Evolutionary conservation across 306 rosid genomes (phyloP), one percentile per base, ranked within the genome.

Genomic region (Cyclanthera cordifolia): DNA sequence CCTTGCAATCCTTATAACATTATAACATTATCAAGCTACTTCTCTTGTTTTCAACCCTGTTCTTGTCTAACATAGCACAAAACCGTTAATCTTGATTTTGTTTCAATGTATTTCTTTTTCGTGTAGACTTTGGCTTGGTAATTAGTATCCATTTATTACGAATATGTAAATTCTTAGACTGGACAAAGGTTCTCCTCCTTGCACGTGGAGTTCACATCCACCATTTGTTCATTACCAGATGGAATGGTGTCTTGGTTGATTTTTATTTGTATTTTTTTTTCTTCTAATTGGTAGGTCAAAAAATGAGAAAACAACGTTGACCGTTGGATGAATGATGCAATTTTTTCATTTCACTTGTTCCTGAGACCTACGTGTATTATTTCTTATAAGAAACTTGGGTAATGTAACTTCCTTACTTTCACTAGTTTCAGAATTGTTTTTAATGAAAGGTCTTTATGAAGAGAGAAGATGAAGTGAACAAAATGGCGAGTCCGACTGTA

Each of bases 181-280:
- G 54, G 71, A 66, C 71, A 66, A 46, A 1, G 54, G 71, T 66
- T 15, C 71, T 66, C 71, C 23, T 66, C 71, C 23, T 66, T 45
- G 54, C 71, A 46, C 66, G 45, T 58, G 66, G 54, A 66, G 45
- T 58, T 46, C 39, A 47, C 12, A 24, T 61, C 49, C 68, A 45
- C 54, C 71, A 25, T 66, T 46, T 66, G 39, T 24, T 47, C 54
- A 66, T 53, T 14, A 66, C 41, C 23, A 46, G 46, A 66, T 66
- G 45, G 20, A 64, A 64, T 21, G 51, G 70, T 13, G 53, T 14
- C 13, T 64, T 64, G 21, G 28, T 6, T 61, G 32, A 41, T 61
- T 10, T 39, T 15, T 56, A 10, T 53, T 10, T 46, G 15, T 11
- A 13, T 45, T 2, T 12, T 0, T 53, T 21, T 21, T 0, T 53